Evolutionary conservation across 768 basidiomycete species (phyloP).

Genomic region (Leccinellum rugosiceps): DNA sequence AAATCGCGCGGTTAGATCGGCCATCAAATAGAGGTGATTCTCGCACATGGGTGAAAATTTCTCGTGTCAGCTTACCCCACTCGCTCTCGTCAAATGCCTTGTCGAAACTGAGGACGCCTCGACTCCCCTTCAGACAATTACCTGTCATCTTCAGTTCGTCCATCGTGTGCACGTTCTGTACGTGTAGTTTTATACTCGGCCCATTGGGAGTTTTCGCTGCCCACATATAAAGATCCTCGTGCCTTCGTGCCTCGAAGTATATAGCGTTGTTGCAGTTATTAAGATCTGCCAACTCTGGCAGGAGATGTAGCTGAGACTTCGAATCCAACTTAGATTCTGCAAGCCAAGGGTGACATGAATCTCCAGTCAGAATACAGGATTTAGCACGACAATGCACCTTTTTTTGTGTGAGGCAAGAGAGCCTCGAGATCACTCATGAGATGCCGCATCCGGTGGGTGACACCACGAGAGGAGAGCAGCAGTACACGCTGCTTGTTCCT

Average conservation of each 20-base stretch:
- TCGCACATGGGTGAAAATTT: slow-evolving; percentile 89
- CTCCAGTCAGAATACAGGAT: neutral
- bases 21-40: neutral
- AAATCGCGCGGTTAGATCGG: slow-evolving; percentile 1
- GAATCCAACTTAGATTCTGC: slow-evolving; percentile 96
- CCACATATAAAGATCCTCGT: slow-evolving; percentile 97
- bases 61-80: slow-evolving; percentile 85
- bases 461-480: slow-evolving; percentile 86
- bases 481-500: slow-evolving; percentile 96
- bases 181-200: slow-evolving; percentile 95
- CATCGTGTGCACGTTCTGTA: slow-evolving; percentile 99
- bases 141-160: slow-evolving; percentile 99
- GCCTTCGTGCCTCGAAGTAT: slow-evolving; percentile 94
- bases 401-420: slow-evolving; percentile 92
- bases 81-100: slow-evolving; percentile 84
- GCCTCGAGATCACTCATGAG: slow-evolving; percentile 92
- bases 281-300: slow-evolving; percentile 95
- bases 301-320: slow-evolving; percentile 86
- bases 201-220: slow-evolving; percentile 96
- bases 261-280: slow-evolving; percentile 97
- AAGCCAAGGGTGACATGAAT: neutral
- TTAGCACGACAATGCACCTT: slow-evolving; percentile 57
- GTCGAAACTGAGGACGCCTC: slow-evolving; percentile 92
- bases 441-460: slow-evolving; percentile 96
- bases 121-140: slow-evolving; percentile 93